These are phyloP conservation scores for Marsdenia floribunda DNA, from an alignment of 257 asterid species.

Conservation along the genomic window DNA sequence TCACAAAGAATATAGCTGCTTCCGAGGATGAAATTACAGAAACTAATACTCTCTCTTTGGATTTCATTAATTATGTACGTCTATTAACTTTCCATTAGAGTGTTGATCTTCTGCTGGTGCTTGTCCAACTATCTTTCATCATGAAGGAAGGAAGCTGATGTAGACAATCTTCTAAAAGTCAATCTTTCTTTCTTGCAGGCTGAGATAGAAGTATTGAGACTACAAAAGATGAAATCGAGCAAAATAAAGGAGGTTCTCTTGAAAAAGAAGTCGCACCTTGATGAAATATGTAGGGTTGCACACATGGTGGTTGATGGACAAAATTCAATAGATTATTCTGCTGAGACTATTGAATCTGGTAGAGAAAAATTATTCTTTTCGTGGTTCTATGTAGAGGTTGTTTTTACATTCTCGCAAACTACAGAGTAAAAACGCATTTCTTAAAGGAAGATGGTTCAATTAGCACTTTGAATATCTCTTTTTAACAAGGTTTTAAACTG, in stretches of 20 bases:
- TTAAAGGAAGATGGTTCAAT: neutral
- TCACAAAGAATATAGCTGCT: conserved; percentile 56
- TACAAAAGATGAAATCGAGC: conserved; percentile 60
- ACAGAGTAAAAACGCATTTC: neutral
- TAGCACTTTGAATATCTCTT: neutral
- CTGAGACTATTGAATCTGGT: conserved; percentile 76
- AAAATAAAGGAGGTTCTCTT: conserved; percentile 77
- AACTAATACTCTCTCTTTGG: conserved; percentile 54
- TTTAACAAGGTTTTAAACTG: neutral
- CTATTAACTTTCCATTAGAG: neutral
- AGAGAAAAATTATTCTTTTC: neutral
- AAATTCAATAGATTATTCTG: conserved; percentile 33
- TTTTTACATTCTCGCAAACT: neutral
- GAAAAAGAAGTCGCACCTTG: conserved; percentile 57
- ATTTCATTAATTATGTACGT: conserved; percentile 48
- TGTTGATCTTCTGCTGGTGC: neutral
- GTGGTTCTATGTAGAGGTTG: neutral
- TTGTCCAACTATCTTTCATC: neutral
- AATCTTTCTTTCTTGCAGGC: conserved; percentile 36
- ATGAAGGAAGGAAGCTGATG: neutral
- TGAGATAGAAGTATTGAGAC: conserved; percentile 65
- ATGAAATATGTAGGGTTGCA: conserved; percentile 62
- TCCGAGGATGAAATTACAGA: conserved; percentile 67
- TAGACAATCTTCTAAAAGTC: neutral
- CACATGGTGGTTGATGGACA: conserved; percentile 63